Base-by-base conservation (phyloP, 176 grass and related monocot genomes). In the Raddia guianensis region DNA sequence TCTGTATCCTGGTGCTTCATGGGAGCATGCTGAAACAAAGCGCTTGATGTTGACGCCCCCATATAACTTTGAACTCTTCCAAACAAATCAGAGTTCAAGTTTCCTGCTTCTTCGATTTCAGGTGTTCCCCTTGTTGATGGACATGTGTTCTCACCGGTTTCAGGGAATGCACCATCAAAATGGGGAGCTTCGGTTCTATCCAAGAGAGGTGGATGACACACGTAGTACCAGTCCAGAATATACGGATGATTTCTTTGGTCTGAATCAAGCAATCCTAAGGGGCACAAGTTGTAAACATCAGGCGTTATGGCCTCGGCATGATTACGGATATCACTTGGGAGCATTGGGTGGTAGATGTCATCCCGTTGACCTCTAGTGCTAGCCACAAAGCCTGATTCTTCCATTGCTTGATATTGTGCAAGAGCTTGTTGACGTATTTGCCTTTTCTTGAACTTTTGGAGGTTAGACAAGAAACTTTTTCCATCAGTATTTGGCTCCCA, bases 191-290 rank as follows among this genome's bases (percentile, higher is more conserved):
- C 82, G 18, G 57, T 51, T 77, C 55, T 80, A 72, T 75, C 84
- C 34, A n/a, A 53, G 49, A 82, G 79, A 9, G 76, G 78, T 75
- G 63, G 82, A 54, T 66, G 69, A 42, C 77, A 86, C 55, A 82
- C 90, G 73, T 99, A 95, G 77, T 99, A 99, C 90, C 90, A 99
- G 51, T 99, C 96, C 20, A 95, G 80, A 74, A 99, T 77, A 84
- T 95, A 95, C 0, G 89, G 96, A 35, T 90, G 83, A 49, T 60
- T 77, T 79, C 85, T 93, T 85, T 89, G 90, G 49, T 87, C 86
- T 43, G 81, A 73, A 72, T 87, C 87, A 4, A 92, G 85, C 48
- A 92, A 82, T 74, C 88, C 91, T 42, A 92, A 79, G 33, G 90
- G 89, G 47, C 50, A 73, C 33, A 83, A 71, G 68, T 90, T 93